Conservation (phyloP, 164 flowering plant genomes). For the Kingdonia uniflora region DNA sequence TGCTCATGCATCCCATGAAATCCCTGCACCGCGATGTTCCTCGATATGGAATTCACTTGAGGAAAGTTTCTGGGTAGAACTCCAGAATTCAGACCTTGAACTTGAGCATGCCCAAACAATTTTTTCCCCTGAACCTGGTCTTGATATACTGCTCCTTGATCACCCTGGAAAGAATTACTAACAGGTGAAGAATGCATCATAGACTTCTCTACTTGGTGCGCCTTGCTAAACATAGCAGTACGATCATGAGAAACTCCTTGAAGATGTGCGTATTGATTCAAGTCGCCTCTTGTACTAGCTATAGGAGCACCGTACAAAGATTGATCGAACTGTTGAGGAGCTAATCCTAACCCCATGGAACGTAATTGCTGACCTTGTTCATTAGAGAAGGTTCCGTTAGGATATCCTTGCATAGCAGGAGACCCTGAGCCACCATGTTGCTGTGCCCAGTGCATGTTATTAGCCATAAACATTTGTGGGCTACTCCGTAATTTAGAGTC, state of each 20-base stretch:
- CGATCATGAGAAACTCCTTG: constrained; percentile 38
- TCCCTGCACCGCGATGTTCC: constrained; percentile 31
- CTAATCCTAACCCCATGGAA: constrained; percentile 32
- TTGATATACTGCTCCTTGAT: constrained; percentile 22
- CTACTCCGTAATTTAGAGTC: constrained; percentile 16
- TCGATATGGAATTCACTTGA: constrained; percentile 20
- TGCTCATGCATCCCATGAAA: constrained; percentile 34
- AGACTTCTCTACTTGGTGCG: constrained; percentile 30
- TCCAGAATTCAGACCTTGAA: constrained; percentile 25
- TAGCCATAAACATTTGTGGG: constrained; percentile 32
- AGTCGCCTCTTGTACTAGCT: constrained; percentile 26
- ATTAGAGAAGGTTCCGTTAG: constrained; percentile 32
- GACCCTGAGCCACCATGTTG: constrained; percentile 25
- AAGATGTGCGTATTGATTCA: constrained; percentile 30
- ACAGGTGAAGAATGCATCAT: constrained; percentile 27
- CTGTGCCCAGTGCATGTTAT: constrained; percentile 35
- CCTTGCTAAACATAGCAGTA: constrained; percentile 23
- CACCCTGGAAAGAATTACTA: constrained; percentile 30
- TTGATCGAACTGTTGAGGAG: constrained; percentile 43
- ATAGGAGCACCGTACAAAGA: constrained; percentile 59
- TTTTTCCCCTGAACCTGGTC: constrained; percentile 37
- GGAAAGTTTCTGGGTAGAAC: constrained; percentile 23
- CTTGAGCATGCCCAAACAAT: constrained; percentile 26
- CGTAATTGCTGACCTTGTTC: constrained; percentile 33
- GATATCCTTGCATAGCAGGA: constrained; percentile 33